Base-by-base conservation (phyloP, 768 basidiomycete species). In the Kondoa malvinella region DNA sequence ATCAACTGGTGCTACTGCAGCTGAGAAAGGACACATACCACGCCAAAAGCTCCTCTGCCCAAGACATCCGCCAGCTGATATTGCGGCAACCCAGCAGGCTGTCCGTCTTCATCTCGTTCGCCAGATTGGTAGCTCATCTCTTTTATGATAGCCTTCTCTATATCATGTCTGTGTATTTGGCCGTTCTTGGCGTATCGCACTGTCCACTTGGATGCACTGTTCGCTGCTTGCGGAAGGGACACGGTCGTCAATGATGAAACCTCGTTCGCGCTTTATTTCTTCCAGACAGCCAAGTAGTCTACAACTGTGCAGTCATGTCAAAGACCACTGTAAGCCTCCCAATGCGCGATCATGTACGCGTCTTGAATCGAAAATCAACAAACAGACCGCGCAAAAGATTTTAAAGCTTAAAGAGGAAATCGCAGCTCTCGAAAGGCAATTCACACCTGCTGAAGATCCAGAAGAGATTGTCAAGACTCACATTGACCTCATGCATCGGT, bases 401-500 rank as follows among this genome's bases (percentile, higher is more conserved):
- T 56, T 29, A 4, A 60, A 69, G 59, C 67, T 69, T 15, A 66
- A 69, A 58, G 57, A 57, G 40, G 69, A 69, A 56, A n/a, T 69
- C 40, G 33, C 59, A 64, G 67, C 32, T 26, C n/a, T 32, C 16
- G 67, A 68, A 27, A 56, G 64, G 26, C 62, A 68, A 26, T 4
- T 40, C 27, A 40, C 56, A 4, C 61, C 64, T n/a, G 64, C 64
- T 40, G 67, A 68, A 60, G 40, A 68, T 29, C 57, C 64, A 8
- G 3, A 30, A 56, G 67, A 59, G 14, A 26, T 68, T 1, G 64
- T 65, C 26, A 63, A 75, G 56, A 34, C 59, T 4, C 76, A 77
- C 65, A 77, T 75, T 65, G 64, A 75, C 59, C 71, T 76, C 3
- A 67, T 77, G 17, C 77, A 78, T 62, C 73, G 71, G 21, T 78